These are phyloP conservation scores for Vitis amurensis DNA, from an alignment of 164 flowering plant genomes.

Conservation along the genomic window DNA sequence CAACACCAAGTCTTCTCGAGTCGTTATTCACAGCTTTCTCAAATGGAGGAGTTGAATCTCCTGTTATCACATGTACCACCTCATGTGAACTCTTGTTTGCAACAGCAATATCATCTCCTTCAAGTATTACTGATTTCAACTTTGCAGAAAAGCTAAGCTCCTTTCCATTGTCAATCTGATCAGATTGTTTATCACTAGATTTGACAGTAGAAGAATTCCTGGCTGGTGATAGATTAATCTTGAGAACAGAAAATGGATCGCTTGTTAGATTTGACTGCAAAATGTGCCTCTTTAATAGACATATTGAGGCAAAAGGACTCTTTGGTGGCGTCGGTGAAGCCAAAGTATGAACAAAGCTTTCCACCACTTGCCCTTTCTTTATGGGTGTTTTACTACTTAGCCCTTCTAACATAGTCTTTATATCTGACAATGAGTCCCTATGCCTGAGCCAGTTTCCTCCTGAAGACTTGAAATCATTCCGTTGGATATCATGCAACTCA, in stretches of 20 bases:
- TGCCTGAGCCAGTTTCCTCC: slow-evolving; percentile 25
- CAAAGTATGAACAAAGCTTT: slow-evolving; percentile 14
- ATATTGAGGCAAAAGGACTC: slow-evolving; percentile 51
- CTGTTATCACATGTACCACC: slow-evolving; percentile 4
- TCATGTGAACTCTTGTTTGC: slow-evolving; percentile 9
- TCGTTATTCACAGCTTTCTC: slow-evolving; percentile 20
- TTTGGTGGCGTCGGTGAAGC: slow-evolving; percentile 53
- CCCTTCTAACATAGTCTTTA: slow-evolving; percentile 23
- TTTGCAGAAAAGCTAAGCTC: slow-evolving; percentile 19
- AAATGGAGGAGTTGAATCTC: slow-evolving; percentile 13
- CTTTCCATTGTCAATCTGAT: slow-evolving; percentile 23
- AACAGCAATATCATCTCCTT: slow-evolving; percentile 16
- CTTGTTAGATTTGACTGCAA: slow-evolving; percentile 23
- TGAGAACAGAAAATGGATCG: slow-evolving; percentile 39
- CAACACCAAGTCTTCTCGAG: slow-evolving; percentile 7
- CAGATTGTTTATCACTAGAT: slow-evolving; percentile 14
- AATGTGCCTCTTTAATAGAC: slow-evolving; percentile 38
- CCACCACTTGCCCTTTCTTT: slow-evolving; percentile 14
- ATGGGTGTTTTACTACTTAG: slow-evolving; percentile 17
- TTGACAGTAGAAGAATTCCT: slow-evolving; percentile 23
- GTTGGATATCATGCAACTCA: slow-evolving; percentile 40
- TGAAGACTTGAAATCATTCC: slow-evolving; percentile 29
- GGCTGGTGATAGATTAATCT: slow-evolving; percentile 27
- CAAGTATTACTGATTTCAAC: slow-evolving; percentile 22
- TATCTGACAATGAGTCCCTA: slow-evolving; percentile 25